Evolutionary conservation across 805 yeast genomes (phyloP).

Genomic region (Teunomyces pallodes): DNA sequence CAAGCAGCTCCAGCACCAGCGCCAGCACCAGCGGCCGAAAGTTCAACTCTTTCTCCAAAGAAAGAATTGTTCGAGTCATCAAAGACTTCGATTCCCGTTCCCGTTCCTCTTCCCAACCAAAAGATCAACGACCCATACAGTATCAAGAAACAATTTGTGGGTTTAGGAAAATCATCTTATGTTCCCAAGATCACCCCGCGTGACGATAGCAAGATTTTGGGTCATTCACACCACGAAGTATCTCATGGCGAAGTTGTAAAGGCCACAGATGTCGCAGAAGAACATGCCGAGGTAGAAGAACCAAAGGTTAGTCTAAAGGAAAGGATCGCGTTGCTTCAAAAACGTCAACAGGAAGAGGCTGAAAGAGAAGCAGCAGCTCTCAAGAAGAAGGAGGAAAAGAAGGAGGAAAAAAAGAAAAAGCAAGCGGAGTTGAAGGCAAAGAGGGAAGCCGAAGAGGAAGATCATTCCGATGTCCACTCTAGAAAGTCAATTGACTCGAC

Average conservation of each 20-base stretch:
- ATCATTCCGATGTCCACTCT: slow-evolving; percentile 8
- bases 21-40: background rate
- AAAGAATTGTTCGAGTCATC: background rate
- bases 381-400: slow-evolving; percentile 42
- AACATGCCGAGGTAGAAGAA: slow-evolving; percentile 48
- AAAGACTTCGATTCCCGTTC: slow-evolving; percentile 11
- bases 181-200: slow-evolving; percentile 48
- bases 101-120: slow-evolving; percentile 28
- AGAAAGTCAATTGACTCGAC: slow-evolving; percentile 6
- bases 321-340: slow-evolving; percentile 78
- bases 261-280: slow-evolving; percentile 22
- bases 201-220: slow-evolving; percentile 32
- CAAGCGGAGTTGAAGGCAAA: slow-evolving; percentile 29
- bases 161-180: slow-evolving; percentile 59
- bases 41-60: background rate
- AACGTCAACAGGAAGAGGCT: slow-evolving; percentile 77
- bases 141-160: slow-evolving; percentile 54
- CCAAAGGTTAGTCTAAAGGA: slow-evolving; percentile 85
- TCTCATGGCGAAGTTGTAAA: slow-evolving; percentile 24
- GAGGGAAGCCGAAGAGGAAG: slow-evolving; percentile 16
- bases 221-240: slow-evolving; percentile 27
- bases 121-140: slow-evolving; percentile 44
- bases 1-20: slow-evolving; percentile 2
- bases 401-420: slow-evolving; percentile 35
- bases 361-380: slow-evolving; percentile 63